A percentile compares a stretch with the other conserved stretches of the same genome.
phyloP scores from a whole-genome alignment of 345 rosid species.

The Sonneratia caseolaris region DNA sequence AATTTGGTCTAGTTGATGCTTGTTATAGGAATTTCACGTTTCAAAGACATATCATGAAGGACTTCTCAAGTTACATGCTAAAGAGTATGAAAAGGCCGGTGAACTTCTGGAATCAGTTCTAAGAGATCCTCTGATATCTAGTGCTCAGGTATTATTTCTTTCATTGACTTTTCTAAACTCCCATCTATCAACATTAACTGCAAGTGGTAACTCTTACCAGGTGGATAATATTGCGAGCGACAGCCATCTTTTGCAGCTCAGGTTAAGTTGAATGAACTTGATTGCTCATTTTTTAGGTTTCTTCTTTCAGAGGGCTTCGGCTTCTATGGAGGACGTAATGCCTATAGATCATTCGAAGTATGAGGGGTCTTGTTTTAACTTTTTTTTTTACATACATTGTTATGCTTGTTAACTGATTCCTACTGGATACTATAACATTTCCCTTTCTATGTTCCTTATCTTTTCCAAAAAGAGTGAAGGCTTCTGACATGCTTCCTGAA shows the following conservation, averaged over 20 bases:
- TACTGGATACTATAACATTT: not conserved
- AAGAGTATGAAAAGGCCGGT: constrained; percentile 73
- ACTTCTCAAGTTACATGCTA: constrained; percentile 77
- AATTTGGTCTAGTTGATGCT: not conserved
- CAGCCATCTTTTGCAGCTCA: constrained; percentile 77
- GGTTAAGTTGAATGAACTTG: constrained; percentile 28
- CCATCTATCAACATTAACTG: not conserved
- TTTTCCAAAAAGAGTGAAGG: not conserved
- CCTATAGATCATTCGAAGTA: not conserved
- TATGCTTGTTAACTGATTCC: not conserved
- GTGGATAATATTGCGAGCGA: constrained; percentile 54
- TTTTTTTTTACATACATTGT: not conserved
- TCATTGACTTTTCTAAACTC: not conserved
- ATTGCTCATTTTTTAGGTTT: not conserved
- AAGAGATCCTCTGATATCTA: constrained; percentile 69
- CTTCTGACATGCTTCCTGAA: not conserved
- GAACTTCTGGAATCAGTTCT: constrained; percentile 69
- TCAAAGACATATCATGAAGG: constrained; percentile 88
- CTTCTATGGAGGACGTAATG: not conserved
- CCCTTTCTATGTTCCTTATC: not conserved
- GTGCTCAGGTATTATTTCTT: constrained; percentile 43
- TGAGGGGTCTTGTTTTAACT: not conserved
- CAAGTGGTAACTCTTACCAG: constrained; percentile 27
- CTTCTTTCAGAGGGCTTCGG: not conserved
- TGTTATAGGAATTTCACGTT: constrained; percentile 77